phyloP scores from a whole-genome alignment of 805 yeast genomes.

The Brettanomyces naardenensis region DNA sequence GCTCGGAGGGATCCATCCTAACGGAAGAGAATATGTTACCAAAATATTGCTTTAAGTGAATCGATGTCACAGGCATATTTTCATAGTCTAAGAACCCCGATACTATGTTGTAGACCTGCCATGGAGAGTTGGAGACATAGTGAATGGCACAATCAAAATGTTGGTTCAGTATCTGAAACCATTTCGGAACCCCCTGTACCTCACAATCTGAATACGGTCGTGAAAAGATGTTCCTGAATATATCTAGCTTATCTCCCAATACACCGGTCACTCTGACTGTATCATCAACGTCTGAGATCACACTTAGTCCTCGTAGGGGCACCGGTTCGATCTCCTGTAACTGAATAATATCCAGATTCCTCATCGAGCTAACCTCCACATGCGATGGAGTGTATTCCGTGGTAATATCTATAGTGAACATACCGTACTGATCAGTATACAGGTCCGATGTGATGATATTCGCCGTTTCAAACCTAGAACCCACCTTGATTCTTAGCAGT shows the following conservation, averaged over 20 bases:
- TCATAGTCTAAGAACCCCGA: slow-evolving; percentile 45
- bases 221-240: slow-evolving; percentile 71
- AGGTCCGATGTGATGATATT: slow-evolving; percentile 24
- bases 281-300: slow-evolving; percentile 92
- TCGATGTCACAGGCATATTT: slow-evolving; percentile 69
- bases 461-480: slow-evolving; percentile 35
- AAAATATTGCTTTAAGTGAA: slow-evolving; percentile 80
- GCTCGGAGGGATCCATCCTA: slow-evolving; percentile 79
- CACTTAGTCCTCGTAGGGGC: slow-evolving; percentile 44
- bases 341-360: slow-evolving; percentile 39
- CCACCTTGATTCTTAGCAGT: slow-evolving; percentile 45
- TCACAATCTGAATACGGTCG: slow-evolving; percentile 59
- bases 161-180: slow-evolving; percentile 51
- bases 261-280: slow-evolving; percentile 90
- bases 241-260: slow-evolving; percentile 74
- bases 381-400: slow-evolving; percentile 56
- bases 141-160: slow-evolving; percentile 51
- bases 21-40: slow-evolving; percentile 78
- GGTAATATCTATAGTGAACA: slow-evolving; percentile 44
- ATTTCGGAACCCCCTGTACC: slow-evolving; percentile 64
- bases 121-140: slow-evolving; percentile 93
- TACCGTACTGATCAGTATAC: slow-evolving; percentile 63
- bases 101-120: slow-evolving; percentile 69
- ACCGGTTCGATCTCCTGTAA: slow-evolving; percentile 39
- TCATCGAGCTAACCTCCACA: slow-evolving; percentile 40